A percentile compares a stretch with the other conserved stretches of the same genome.
These are phyloP conservation scores for Dryas octopetala DNA, from an alignment of 306 rosid genomes.

Conservation along the genomic window DNA sequence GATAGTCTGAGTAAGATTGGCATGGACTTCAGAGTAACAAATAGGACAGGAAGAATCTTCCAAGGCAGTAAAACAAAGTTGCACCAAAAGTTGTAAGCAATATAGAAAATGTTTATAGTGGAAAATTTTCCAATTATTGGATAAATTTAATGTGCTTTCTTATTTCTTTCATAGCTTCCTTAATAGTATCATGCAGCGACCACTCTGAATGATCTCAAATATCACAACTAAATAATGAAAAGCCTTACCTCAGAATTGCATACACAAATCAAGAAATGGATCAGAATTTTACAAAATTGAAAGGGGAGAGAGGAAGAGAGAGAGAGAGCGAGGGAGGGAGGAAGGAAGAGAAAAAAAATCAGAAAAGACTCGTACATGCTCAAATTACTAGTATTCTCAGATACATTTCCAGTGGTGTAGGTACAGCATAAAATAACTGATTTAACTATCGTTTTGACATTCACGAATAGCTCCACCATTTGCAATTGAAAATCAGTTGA, in stretches of 20 bases:
- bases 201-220: not conserved
- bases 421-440: too few relatives aligned
- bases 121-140: not conserved
- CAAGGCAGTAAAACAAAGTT: not conserved
- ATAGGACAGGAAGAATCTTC: not conserved
- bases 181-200: not conserved
- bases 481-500: not conserved
- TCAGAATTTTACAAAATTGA: too few relatives aligned
- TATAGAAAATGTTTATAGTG: not conserved
- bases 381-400: not conserved
- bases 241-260: not conserved
- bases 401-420: not conserved
- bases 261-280: not conserved
- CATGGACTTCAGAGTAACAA: not conserved
- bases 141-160: not conserved
- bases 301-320: too few relatives aligned
- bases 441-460: not conserved
- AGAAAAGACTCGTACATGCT: not conserved
- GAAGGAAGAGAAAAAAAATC: not conserved
- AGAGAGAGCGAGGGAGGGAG: not conserved
- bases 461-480: not conserved
- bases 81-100: not conserved
- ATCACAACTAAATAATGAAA: not conserved
- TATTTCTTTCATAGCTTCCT: not conserved
- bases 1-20: constrained; percentile 19